Evolutionary conservation across 805 yeast genomes (phyloP).

Genomic region (Saccharomycopsis selenospora): DNA sequence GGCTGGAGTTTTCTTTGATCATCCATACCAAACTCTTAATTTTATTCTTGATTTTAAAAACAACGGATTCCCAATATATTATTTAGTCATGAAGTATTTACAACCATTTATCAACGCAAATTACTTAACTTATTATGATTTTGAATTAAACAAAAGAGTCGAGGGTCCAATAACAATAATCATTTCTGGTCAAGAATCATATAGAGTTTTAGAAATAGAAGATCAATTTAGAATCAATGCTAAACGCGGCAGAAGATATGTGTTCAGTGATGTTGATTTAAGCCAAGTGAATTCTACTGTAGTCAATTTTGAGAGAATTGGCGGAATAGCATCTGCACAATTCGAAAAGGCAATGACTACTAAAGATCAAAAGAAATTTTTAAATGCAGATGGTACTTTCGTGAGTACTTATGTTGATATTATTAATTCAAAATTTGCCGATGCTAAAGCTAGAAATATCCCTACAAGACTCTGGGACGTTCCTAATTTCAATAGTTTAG

Average conservation of each 20-base stretch:
- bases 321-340: conserved; percentile 3
- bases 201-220: conserved; percentile 24
- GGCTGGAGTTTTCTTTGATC: conserved; percentile 38
- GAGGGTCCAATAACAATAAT: conserved; percentile 50
- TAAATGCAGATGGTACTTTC: conserved; percentile 19
- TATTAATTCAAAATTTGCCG: conserved; percentile 1
- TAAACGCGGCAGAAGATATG: conserved; percentile 27
- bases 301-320: conserved; percentile 3
- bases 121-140: conserved; percentile 46
- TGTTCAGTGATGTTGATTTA: conserved; percentile 36
- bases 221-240: conserved; percentile 21
- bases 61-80: conserved; percentile 36
- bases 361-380: conserved; percentile 3
- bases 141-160: conserved; percentile 28
- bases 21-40: conserved; percentile 46
- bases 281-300: neutral
- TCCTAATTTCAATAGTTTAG: conserved; percentile 2
- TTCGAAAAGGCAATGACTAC: conserved; percentile 3
- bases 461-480: conserved; percentile 13
- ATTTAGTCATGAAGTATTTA: conserved; percentile 38
- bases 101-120: conserved; percentile 41
- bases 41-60: conserved; percentile 45
- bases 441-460: conserved; percentile 3
- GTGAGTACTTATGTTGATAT: conserved; percentile 8
- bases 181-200: conserved; percentile 16